These are phyloP conservation scores for Lizanozyma gosingica DNA, from an alignment of 1,139 yeast genomes.

Conservation along the genomic window DNA sequence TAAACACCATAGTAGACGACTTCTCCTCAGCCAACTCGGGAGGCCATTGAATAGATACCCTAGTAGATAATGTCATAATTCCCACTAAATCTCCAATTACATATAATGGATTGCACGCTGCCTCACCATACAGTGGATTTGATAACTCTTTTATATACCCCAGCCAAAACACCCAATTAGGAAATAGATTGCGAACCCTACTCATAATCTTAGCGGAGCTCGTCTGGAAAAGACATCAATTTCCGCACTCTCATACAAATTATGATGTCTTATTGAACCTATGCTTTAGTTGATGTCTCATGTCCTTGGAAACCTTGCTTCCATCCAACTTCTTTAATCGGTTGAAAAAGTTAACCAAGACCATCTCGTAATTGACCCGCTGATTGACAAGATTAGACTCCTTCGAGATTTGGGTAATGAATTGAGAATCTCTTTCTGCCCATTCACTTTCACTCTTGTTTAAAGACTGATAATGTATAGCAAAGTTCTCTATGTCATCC, in stretches of 20 bases:
- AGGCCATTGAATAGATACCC: slow-evolving; percentile 48
- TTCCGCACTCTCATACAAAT: no score
- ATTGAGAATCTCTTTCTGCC: slow-evolving; percentile 26
- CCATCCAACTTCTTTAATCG: slow-evolving; percentile 35
- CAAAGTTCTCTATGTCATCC: slow-evolving; percentile 40
- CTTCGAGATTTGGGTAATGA: slow-evolving; percentile 16
- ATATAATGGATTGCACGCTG: no score
- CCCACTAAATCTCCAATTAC: no score
- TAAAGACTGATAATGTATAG: slow-evolving; percentile 31
- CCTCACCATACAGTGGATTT: no score
- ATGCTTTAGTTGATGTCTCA: slow-evolving; percentile 13
- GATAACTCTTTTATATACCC: no score
- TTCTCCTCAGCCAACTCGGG: slow-evolving; percentile 34
- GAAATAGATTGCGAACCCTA: neutral
- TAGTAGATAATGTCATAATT: slow-evolving; percentile 31
- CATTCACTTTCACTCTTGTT: slow-evolving; percentile 22
- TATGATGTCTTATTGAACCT: slow-evolving; percentile 8
- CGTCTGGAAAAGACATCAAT: no score
- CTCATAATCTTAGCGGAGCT: no score
- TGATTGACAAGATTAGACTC: slow-evolving; percentile 12
- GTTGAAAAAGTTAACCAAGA: slow-evolving; percentile 27
- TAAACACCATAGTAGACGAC: slow-evolving; percentile 45
- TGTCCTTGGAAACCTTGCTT: slow-evolving; percentile 15
- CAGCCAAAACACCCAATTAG: neutral
- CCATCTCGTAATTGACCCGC: slow-evolving; percentile 30